phyloP scores from a whole-genome alignment of 1,284 basidiomycete species.

The Apiotrichum porosum region DNA sequence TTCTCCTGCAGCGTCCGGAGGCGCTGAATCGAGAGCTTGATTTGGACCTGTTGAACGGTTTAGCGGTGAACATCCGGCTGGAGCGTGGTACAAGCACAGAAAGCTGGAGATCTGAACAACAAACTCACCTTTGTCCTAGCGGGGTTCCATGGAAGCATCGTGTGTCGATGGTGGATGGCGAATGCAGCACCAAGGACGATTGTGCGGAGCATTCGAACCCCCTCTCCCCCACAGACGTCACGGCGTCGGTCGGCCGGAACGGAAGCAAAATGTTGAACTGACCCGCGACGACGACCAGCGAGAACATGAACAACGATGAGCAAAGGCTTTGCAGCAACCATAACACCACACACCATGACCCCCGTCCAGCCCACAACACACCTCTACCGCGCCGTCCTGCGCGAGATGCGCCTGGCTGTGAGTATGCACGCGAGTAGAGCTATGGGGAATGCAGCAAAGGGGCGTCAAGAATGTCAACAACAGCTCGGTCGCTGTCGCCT shows the following conservation, averaged over 20 bases:
- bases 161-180: no score
- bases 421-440: constrained; percentile 16
- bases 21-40: constrained; percentile 75
- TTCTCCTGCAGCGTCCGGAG: constrained; percentile 86
- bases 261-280: constrained; percentile 13
- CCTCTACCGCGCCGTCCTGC: constrained; percentile 44
- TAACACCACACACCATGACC: neutral
- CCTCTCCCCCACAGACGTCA: neutral
- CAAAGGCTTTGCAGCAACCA: neutral
- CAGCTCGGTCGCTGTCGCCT: neutral
- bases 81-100: no score
- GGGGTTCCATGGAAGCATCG: constrained; percentile 40
- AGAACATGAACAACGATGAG: neutral
- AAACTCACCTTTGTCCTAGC: constrained; percentile 28
- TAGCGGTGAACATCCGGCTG: no score
- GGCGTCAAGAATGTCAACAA: neutral
- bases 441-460: neutral
- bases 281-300: neutral
- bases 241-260: neutral
- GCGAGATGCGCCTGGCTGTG: constrained; percentile 44
- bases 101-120: no score
- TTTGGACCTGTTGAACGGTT: constrained; percentile 42
- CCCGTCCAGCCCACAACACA: constrained; percentile 19
- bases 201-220: no score
- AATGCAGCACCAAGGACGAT: no score